Evolutionary conservation across 371 early-diverging fungal species (phyloP), one percentile per base, ranked within the genome.

Genomic region (Mortierella sp.): DNA sequence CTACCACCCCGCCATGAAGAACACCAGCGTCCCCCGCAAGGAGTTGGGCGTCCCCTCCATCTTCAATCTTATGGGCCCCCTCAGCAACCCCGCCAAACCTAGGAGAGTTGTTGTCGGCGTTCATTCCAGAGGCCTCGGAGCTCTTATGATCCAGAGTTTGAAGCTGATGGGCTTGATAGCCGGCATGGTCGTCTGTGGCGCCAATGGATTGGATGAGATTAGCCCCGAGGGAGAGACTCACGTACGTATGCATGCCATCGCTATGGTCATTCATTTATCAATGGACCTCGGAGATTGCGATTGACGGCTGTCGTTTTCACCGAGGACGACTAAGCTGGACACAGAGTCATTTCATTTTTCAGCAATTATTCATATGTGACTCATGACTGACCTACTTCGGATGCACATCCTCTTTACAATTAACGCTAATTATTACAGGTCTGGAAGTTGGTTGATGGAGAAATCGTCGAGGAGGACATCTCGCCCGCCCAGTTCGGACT

Each of bases 21-120:
- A 94, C 69, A 94, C 97, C 31, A 95, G 97, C 11, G 82, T 83
- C 31, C 88, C 95, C 14, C 91, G 99, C 40, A 93, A 93, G 54
- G 97, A 99, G 81, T 89, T 98, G n/a, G 98, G 97, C 37, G 89
- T 98, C 11, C 96, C 97, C 16, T 97, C 98, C 0, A 94, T 98
- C 11, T 98, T 99, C 91, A 99, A 98, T 80, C 82, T 97, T n/a
- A 90, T 98, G 37, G 99, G 99, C 0, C 99, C 98, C 3, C 90
- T 98, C 88, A 94, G 91, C 55, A 98, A 98, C 83, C 98, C 98
- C 10, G 96, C 96, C n/a, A 82, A 82, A 44, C 98, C 98, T 6
- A 86, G 84, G n/a, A 90, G 95, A 28, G 92, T 95, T 55, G 94
- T 98, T 6, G 95, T 98, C 2, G 99, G 99, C 43, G 98, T 99